Conservation (phyloP, 148 eudicot species). For the Talinum fruticosum region DNA sequence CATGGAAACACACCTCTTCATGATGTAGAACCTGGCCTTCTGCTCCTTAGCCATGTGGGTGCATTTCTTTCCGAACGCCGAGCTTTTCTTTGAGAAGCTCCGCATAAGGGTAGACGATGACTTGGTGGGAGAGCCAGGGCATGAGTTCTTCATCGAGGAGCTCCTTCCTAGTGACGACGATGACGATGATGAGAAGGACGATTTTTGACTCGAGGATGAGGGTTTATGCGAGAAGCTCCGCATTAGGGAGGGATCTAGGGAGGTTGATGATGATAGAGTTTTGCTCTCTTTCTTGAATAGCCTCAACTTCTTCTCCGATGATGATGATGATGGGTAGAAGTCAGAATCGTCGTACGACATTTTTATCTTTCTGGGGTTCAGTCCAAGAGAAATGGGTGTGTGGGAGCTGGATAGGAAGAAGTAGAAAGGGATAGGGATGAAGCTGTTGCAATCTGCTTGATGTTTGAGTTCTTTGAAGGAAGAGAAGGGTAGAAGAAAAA, state of each 20-base stretch:
- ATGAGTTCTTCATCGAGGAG: slow-evolving; percentile 1
- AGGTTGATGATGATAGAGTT: slow-evolving; percentile 12
- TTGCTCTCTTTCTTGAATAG: slow-evolving; percentile 28
- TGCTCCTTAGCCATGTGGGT: slow-evolving; percentile 81
- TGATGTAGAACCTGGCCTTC: slow-evolving; percentile 79
- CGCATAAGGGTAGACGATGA: slow-evolving; percentile 37
- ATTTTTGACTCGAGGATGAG: slow-evolving; percentile 13
- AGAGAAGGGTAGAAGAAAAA: neutral
- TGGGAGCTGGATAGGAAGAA: neutral
- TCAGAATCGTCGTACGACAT: slow-evolving; percentile 32
- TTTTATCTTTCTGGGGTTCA: neutral
- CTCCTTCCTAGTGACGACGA: slow-evolving; percentile 18
- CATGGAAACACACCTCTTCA: slow-evolving; percentile 89
- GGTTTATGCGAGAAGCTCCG: slow-evolving; percentile 28
- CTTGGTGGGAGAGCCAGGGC: slow-evolving; percentile 1
- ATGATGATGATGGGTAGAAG: slow-evolving; percentile 25
- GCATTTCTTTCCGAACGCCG: slow-evolving; percentile 68
- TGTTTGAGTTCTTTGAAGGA: slow-evolving; percentile 1
- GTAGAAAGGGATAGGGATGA: neutral
- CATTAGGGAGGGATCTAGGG: slow-evolving; percentile 21
- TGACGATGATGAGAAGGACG: neutral
- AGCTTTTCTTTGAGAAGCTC: slow-evolving; percentile 63
- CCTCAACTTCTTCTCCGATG: slow-evolving; percentile 34
- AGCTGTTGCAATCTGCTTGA: neutral
- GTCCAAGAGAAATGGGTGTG: neutral